phyloP scores from a whole-genome alignment of 352 stramenopile genomes.

The Elongisporangium prolatum region DNA sequence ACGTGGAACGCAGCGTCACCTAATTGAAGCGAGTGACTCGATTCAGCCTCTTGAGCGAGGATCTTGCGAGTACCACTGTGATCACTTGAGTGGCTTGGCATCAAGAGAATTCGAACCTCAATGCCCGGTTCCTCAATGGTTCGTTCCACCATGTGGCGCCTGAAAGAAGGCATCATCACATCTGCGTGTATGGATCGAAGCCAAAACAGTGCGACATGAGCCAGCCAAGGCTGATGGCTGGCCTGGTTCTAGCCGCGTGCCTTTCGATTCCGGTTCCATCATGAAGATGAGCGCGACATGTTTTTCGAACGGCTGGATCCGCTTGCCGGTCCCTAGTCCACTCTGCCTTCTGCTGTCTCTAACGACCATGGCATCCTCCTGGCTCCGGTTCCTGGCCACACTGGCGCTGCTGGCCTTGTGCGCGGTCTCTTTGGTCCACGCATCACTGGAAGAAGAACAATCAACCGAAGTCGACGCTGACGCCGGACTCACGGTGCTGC shows the following conservation, averaged over 20 bases:
- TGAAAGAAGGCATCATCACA: background rate
- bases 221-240: background rate
- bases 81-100: background rate
- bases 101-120: background rate
- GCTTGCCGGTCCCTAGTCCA: background rate
- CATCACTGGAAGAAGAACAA: slow-evolving; percentile 3
- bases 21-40: background rate
- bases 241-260: background rate
- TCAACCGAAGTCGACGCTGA: slow-evolving; percentile 30
- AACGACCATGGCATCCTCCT: background rate
- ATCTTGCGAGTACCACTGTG: background rate
- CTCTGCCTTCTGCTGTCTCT: background rate
- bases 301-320: background rate
- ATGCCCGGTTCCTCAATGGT: background rate
- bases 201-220: background rate
- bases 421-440: background rate
- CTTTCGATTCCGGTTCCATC: background rate
- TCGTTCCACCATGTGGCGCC: background rate
- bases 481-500: slow-evolving; percentile 34
- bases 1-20: background rate
- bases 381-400: background rate
- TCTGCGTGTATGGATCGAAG: background rate
- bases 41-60: background rate
- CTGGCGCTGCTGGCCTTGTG: background rate
- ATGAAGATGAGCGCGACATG: background rate